Conservation (phyloP, 129 eudicot species). For the Kitagawia praeruptora region DNA sequence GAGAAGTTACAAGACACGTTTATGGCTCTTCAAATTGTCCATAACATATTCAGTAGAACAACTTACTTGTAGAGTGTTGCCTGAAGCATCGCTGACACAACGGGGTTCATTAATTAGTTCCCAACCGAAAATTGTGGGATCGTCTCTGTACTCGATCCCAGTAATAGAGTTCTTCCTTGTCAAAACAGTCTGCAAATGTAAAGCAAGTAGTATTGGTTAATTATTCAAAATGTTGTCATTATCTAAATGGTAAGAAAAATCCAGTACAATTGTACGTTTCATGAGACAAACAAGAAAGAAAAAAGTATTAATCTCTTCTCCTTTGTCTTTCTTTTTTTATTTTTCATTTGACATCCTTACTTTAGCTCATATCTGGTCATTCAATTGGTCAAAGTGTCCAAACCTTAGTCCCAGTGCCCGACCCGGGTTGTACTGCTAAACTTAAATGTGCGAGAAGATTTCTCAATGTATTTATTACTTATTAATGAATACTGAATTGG, state of each 20-base stretch:
- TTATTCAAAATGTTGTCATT: neutral
- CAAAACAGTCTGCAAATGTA: conserved; percentile 49
- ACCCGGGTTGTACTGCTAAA: too few relatives aligned
- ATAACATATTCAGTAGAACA: neutral
- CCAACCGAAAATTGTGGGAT: conserved; percentile 89
- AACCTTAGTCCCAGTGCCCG: neutral
- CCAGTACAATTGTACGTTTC: neutral
- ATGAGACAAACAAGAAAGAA: neutral
- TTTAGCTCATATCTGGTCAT: neutral
- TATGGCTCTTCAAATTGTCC: neutral
- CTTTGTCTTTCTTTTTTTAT: neutral
- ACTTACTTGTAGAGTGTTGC: conserved; percentile 82
- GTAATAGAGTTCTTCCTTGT: conserved; percentile 88
- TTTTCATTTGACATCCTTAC: neutral
- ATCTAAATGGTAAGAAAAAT: neutral
- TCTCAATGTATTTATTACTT: too few relatives aligned
- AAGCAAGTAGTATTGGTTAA: neutral
- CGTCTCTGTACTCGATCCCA: conserved; percentile 83
- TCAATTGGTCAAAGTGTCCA: neutral
- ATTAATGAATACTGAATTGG: neutral
- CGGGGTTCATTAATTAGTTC: conserved; percentile 95
- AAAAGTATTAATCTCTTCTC: neutral
- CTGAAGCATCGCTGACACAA: conserved; percentile 79
- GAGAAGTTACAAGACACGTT: neutral
- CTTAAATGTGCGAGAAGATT: too few relatives aligned